phyloP scores from a whole-genome alignment of 129 eudicot species.

The Daucus carota region DNA sequence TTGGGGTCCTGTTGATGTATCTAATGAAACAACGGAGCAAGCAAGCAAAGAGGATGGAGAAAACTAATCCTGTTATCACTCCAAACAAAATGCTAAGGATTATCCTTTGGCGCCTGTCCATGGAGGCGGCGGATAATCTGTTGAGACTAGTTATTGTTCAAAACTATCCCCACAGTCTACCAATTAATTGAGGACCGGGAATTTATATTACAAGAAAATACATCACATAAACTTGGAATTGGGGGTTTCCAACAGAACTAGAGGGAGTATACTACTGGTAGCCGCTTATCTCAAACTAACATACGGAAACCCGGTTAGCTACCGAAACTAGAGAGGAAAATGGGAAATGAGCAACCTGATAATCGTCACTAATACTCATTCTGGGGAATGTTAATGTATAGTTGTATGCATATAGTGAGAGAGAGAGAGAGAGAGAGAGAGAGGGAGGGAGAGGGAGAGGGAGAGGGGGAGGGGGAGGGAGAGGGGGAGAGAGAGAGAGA shows the following conservation, averaged over 20 bases:
- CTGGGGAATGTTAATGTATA: neutral
- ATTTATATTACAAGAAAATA: too few relatives aligned
- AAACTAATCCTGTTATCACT: slow-evolving; percentile 37
- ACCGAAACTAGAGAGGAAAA: too few relatives aligned
- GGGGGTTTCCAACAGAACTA: neutral
- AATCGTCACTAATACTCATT: neutral
- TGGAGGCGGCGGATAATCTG: neutral
- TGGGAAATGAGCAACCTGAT: neutral
- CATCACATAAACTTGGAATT: too few relatives aligned
- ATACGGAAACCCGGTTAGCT: too few relatives aligned
- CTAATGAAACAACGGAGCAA: slow-evolving; percentile 45
- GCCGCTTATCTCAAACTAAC: too few relatives aligned
- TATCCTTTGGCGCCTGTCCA: slow-evolving; percentile 25
- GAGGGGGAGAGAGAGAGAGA: neutral
- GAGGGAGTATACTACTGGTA: neutral
- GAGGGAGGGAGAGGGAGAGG: neutral
- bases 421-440: neutral
- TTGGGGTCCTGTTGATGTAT: slow-evolving; percentile 47
- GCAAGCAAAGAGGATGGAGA: slow-evolving; percentile 42
- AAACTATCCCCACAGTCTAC: too few relatives aligned
- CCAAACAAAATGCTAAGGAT: slow-evolving; percentile 52
- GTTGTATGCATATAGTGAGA: neutral
- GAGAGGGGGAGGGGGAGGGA: too few relatives aligned
- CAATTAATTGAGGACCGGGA: too few relatives aligned
- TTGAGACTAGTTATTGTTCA: too few relatives aligned